These are phyloP conservation scores for Colletotrichum trifolii DNA, from an alignment of 2,329 filamentous ascomycete genomes.

Conservation along the genomic window DNA sequence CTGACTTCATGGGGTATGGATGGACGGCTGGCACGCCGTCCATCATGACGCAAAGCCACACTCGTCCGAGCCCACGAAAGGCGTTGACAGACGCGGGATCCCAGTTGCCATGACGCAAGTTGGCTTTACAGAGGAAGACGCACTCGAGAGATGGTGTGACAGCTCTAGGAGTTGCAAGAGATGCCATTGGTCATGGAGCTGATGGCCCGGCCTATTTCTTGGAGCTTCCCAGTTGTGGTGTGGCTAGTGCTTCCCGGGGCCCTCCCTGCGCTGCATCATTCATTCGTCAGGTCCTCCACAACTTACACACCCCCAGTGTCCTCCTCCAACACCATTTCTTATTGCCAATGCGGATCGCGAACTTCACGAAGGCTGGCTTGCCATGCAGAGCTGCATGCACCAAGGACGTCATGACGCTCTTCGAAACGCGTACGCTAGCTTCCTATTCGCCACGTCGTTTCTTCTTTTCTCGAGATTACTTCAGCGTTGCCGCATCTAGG, in stretches of 20 bases:
- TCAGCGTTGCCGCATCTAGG: slow-evolving; percentile 11
- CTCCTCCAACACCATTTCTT: slow-evolving; percentile 29
- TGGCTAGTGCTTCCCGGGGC: slow-evolving; percentile 34
- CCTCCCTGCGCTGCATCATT: slow-evolving; percentile 35
- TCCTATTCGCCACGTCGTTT: slow-evolving; percentile 27
- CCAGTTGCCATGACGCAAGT: slow-evolving; percentile 38
- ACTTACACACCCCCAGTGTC: slow-evolving; percentile 11
- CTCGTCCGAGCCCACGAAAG: slow-evolving; percentile 32
- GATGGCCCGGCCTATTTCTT: slow-evolving; percentile 42
- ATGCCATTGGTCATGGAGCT: slow-evolving; percentile 43
- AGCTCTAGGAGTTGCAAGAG: slow-evolving; percentile 11
- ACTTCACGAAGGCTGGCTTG: slow-evolving; percentile 21
- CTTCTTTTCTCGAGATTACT: slow-evolving; percentile 6
- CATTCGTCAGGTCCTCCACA: slow-evolving; percentile 37
- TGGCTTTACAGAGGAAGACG: slow-evolving; percentile 23
- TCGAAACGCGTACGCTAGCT: slow-evolving; percentile 24
- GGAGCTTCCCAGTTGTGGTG: slow-evolving; percentile 30
- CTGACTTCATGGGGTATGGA: slow-evolving; percentile 35
- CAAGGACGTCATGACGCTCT: slow-evolving; percentile 34
- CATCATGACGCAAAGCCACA: slow-evolving; percentile 41
- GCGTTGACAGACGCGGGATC: slow-evolving; percentile 24
- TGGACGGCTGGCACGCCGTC: slow-evolving; percentile 15
- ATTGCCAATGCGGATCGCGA: slow-evolving; percentile 28
- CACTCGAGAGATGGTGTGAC: slow-evolving; percentile 37
- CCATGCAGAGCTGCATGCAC: slow-evolving; percentile 18